Evolutionary conservation across 208 protist genomes (phyloP).

Genomic region (Wallacemonas rigidus): DNA sequence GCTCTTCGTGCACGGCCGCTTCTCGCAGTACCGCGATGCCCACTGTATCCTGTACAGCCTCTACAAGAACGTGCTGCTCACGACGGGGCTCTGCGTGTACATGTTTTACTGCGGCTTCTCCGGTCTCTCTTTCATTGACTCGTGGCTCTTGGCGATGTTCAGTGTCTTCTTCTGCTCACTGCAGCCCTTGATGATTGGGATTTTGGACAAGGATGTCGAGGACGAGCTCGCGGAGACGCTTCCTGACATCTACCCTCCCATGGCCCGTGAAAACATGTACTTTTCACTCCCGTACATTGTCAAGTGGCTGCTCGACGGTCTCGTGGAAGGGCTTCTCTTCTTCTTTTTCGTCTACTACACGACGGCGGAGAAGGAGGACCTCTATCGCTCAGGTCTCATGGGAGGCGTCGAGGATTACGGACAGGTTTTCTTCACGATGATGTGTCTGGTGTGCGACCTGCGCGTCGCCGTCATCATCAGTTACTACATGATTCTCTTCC

Average conservation of each 20-base stretch:
- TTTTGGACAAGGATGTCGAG: conserved; percentile 88
- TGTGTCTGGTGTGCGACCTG: conserved; percentile 65
- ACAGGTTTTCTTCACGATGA: conserved; percentile 66
- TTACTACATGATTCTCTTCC: conserved; percentile 65
- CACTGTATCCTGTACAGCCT: conserved; percentile 93
- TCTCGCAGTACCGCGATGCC: conserved; percentile 87
- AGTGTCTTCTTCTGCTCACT: conserved; percentile 83
- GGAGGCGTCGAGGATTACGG: conserved; percentile 71
- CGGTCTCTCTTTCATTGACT: conserved; percentile 81
- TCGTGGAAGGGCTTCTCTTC: conserved; percentile 54
- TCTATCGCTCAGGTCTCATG: conserved; percentile 41
- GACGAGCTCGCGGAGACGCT: conserved; percentile 80
- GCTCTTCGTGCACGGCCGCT: conserved; percentile 94
- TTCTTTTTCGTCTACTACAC: conserved; percentile 63
- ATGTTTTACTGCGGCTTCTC: conserved; percentile 84
- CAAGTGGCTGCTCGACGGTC: conserved; percentile 66
- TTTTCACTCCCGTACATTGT: conserved; percentile 62
- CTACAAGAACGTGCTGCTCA: conserved; percentile 96
- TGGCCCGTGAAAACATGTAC: conserved; percentile 73
- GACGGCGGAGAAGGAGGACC: conserved; percentile 40
- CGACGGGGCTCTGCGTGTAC: conserved; percentile 81
- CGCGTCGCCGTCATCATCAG: conserved; percentile 37
- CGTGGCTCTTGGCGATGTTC: conserved; percentile 83
- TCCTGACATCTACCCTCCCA: conserved; percentile 63
- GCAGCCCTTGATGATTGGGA: conserved; percentile 77